Percentiles rank a stretch among this genome's conserved stretches.
phyloP scores from a whole-genome alignment of 164 flowering plant genomes.

The Berberis vulgaris region DNA sequence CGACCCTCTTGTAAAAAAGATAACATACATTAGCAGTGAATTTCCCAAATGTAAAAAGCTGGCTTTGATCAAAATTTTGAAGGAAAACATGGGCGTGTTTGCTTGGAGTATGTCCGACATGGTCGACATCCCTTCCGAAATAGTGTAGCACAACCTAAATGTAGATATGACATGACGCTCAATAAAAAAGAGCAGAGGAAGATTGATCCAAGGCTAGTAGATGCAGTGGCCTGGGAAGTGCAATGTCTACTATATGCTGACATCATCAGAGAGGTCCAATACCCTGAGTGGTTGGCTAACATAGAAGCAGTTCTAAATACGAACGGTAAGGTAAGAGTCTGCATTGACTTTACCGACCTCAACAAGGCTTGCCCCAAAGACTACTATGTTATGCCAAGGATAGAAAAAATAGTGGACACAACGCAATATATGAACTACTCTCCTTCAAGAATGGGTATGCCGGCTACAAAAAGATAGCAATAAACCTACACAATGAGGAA shows the following conservation, averaged over 20 bases:
- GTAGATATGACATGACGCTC: too few species aligned
- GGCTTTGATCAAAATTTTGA: too few species aligned
- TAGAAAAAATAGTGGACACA: not conserved
- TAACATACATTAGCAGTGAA: too few species aligned
- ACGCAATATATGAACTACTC: not conserved
- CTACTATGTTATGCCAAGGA: not conserved
- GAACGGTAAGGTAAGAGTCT: not conserved
- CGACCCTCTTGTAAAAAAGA: too few species aligned
- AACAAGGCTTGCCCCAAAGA: not conserved
- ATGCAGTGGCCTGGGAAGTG: too few species aligned
- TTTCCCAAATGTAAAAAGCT: too few species aligned
- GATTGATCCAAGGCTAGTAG: too few species aligned
- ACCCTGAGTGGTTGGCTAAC: not conserved
- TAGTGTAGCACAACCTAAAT: too few species aligned
- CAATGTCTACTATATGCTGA: not conserved
- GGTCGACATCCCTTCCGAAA: too few species aligned
- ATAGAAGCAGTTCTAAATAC: not conserved
- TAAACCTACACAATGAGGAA: not conserved
- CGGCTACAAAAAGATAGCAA: not conserved
- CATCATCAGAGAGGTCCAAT: not conserved
- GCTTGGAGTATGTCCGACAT: not conserved
- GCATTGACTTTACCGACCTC: not conserved
- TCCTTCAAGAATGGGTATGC: not conserved
- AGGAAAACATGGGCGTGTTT: not conserved
- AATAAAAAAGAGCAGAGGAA: too few species aligned